Evolutionary conservation across 768 basidiomycete species (phyloP), one percentile per base, ranked within the genome.

Genomic region (Rhizopogon salebrosus): DNA sequence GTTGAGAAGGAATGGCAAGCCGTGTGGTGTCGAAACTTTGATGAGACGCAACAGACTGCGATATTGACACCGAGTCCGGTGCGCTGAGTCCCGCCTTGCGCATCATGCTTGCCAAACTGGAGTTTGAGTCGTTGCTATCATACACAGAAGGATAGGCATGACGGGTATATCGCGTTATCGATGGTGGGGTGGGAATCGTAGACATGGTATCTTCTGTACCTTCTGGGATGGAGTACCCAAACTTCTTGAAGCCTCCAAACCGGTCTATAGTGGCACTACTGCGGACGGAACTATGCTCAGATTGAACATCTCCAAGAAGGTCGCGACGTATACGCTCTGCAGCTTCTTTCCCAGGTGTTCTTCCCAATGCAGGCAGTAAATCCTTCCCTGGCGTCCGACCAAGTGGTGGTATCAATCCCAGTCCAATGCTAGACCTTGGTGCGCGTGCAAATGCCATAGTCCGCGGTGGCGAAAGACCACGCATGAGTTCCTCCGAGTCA

Each of bases 321-420:
- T 86, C 84, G 27, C 74, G 74, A 48, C 80, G 77, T 48, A 92
- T 89, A 13, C 85, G 76, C 10, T 78, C 73, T 1, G 86, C 87
- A 3, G 89, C 90, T 54, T 84, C 82, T 61, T 80, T 85, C 27
- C 75, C 77, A 0, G 92, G 92, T 3, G 91, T 91, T 54, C 81
- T 78, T 0, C 80, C 78, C 6, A 81, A 60, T 26, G 66, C 66
- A 6, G 74, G 75, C 3, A 64, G 52, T 14, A 61, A 39, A 35
- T 83, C 83, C 62, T 79, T 84, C 24, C 76, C 78, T 4, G 92
- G 92, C 3, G 91, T 91, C 42, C 80, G 78, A 1, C 80, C 78
- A 10, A 79, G 61, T 18, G 67, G 65, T 9, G 68, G 74, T 37
- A 64, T 59, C 18, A 71, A 63, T 8, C 66, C 67, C 0, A 68